Conservation (phyloP, 2,329 filamentous ascomycete species). For the Botryotinia narcissicola region DNA sequence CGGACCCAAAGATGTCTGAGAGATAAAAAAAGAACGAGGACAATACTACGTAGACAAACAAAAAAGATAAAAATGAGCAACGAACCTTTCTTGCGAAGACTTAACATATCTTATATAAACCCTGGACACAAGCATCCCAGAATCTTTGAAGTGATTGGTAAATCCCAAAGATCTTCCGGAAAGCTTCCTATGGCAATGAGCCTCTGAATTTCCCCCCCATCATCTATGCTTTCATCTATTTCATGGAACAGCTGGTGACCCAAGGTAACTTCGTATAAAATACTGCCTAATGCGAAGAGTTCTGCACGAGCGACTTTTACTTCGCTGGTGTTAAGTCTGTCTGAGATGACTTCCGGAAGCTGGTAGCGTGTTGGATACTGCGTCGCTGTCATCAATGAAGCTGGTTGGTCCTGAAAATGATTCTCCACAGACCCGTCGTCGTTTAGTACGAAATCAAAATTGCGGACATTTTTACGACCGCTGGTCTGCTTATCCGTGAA, state of each 20-base stretch:
- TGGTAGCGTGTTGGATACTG: constrained; percentile 3
- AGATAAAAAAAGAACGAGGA: not conserved
- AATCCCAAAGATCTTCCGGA: constrained; percentile 4
- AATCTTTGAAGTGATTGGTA: not conserved
- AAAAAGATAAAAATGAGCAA: not conserved
- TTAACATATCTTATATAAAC: not conserved
- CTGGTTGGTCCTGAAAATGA: not conserved
- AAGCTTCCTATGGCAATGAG: not conserved
- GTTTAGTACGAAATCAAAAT: not conserved
- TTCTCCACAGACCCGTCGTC: constrained; percentile 4
- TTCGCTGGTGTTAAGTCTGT: not conserved
- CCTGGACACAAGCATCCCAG: not conserved
- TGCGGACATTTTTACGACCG: not conserved
- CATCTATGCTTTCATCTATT: not conserved
- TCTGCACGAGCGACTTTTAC: not conserved
- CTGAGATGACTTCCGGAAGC: not conserved
- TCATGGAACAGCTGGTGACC: not conserved
- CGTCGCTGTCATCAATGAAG: not conserved
- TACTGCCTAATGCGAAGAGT: constrained; percentile 4
- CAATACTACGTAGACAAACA: not conserved
- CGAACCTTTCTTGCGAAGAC: constrained; percentile 1
- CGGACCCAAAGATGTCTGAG: too few relatives aligned
- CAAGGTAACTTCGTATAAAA: constrained; percentile 2
- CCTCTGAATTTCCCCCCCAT: not conserved
- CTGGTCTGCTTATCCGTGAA: not conserved